Base-by-base conservation (phyloP, 345 rosid species). In the Salix viminalis region DNA sequence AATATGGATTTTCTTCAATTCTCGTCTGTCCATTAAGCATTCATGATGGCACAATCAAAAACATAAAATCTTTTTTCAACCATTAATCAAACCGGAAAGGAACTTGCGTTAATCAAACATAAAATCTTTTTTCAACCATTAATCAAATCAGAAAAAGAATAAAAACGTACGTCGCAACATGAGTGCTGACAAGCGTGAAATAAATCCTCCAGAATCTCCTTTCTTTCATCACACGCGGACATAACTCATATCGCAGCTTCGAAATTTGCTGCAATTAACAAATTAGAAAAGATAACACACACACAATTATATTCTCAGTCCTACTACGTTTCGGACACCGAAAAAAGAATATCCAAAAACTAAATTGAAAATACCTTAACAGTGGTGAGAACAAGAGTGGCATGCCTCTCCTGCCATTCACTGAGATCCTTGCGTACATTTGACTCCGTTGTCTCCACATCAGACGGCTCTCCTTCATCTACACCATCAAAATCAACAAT, bases 361-460 rank as follows among this genome's bases (percentile, higher is more conserved):
- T 16, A 30, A 34, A 36, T 41, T 1, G 67, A 75, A 23, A 56
- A 36, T 71, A 92, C 99, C 97, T 95, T 93, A 48, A 95, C 97
- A 32, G 92, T 89, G 42, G 88, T 83, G 69, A 95, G 97, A 81
- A 95, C 97, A 60, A 95, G 93, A 58, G 94, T 90, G 58, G 99
- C 99, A 79, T 95, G 99, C 75, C 88, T 89, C 89, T 94, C 97
- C 75, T 95, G 99, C 99, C 99, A 95, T 76, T 91, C 94, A 4
- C 87, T 87, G 7, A 95, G 93, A 91, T 95, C 99, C 83, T 85
- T 90, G 83, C 97, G 84, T 16, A 95, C 94, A 84, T 92, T 94
- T 11, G 99, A 86, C 21, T 50, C 82, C 32, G 81, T 75, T 3
- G 89, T 79, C 15, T 60, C 73, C 77, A 73, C 82, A 76, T 85